Evolutionary conservation across 371 early-diverging fungal species (phyloP), one percentile per base, ranked within the genome.

Genomic region (Haplosporangium sp.): DNA sequence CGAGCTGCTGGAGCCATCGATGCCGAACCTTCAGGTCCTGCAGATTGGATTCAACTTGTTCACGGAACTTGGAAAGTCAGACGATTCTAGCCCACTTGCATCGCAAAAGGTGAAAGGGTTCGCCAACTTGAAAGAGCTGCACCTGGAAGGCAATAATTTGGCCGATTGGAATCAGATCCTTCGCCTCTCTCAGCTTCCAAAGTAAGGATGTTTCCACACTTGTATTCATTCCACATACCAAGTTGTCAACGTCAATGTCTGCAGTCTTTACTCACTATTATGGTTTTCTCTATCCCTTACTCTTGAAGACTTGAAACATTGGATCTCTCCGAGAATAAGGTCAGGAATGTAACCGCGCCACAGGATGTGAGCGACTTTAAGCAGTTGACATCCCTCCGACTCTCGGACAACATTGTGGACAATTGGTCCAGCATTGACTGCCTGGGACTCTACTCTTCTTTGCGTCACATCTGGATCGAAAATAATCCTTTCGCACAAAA

Each of bases 111-210:
- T 76, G n/a, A 70, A 73, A n/a, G 69, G 83, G 1, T 88, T 90
- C 59, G 69, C 55, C 41, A 79, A 84, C 8, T 69, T 93, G 47
- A 82, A 86, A 59, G 72, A 84, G 14, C 62, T 94, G 6, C 90
- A 93, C 66, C 66, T 94, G 20, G 95, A 94, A 67, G 75, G 85
- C 55, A 94, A 94, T 69, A 20, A 38, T 8, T 67, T 94, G 10
- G 42, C 65, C 6, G 83, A 83, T 38, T 94, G 92, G 93, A 70
- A 68, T 1, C 82, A 88, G 59, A 75, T 94, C 41, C 63, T 53
- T 14, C 73, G 80, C 45, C 70, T 91, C 1, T 82, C 83, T 7
- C 61, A 73, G 0, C 74, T 90, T 21, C 85, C 88, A 58, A 86
- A 80, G 89, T 87, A 82, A 51, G 53, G 21, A 3, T 2, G 6